A percentile compares a stretch with the other conserved stretches of the same genome.
These are phyloP conservation scores for Wickerhamomyces sydowiorum DNA, from an alignment of 805 yeast species.

Conservation along the genomic window DNA sequence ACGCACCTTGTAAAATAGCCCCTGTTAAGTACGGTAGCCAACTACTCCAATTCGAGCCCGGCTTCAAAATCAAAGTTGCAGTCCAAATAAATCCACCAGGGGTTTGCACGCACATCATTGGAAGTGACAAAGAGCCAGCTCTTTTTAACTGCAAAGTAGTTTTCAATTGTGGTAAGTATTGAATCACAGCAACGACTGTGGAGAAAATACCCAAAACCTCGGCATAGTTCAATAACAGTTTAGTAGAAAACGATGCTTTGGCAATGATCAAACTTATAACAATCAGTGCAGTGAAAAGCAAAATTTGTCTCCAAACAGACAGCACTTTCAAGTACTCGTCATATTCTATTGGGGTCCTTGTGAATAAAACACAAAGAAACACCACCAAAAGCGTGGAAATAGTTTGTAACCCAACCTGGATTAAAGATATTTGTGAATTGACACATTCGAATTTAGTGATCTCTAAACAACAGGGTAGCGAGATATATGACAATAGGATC, in stretches of 20 bases:
- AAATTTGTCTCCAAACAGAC: conserved; percentile 35
- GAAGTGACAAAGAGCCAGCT: conserved; percentile 73
- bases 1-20: conserved; percentile 56
- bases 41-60: conserved; percentile 80
- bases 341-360: conserved; percentile 39
- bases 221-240: conserved; percentile 37
- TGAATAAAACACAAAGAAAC: conserved; percentile 44
- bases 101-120: conserved; percentile 81
- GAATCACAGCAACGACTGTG: conserved; percentile 56
- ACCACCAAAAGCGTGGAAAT: conserved; percentile 52
- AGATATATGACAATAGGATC: conserved; percentile 51
- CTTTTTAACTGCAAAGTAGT: conserved; percentile 67
- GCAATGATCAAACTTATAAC: conserved; percentile 29
- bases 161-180: conserved; percentile 73
- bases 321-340: conserved; percentile 37
- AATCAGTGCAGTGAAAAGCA: conserved; percentile 27
- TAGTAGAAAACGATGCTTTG: conserved; percentile 16
- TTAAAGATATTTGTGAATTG: conserved; percentile 57
- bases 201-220: conserved; percentile 60
- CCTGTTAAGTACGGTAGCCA: conserved; percentile 80
- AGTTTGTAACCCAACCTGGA: conserved; percentile 64
- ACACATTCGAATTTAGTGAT: conserved; percentile 52
- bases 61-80: conserved; percentile 59
- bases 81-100: conserved; percentile 88
- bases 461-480: conserved; percentile 53